Base-by-base conservation (phyloP, 306 rosid species). In the Vachellia pachyceras region DNA sequence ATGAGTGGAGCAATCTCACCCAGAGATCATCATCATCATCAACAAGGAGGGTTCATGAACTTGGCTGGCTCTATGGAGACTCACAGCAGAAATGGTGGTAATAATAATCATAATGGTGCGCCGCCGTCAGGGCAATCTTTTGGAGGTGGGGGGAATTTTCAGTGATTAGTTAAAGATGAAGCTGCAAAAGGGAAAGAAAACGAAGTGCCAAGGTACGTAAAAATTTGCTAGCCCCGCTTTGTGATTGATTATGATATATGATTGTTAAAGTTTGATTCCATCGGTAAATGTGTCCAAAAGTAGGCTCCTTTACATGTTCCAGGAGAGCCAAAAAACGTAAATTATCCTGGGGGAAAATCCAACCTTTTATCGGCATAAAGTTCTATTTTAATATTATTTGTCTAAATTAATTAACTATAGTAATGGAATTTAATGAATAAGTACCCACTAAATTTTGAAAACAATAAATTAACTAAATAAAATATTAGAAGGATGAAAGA, bases 81-180 rank as follows among this genome's bases (percentile, higher is more conserved):
- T 49, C 55, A 86, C 7, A 89, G 88, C 58, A 87, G 83, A 65
- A 86, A 81, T 2, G 33, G 29, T 52, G 23, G 29, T 23, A 18
- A 18, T 9, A 86, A 79, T 7, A 66, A 67, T 54, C 23, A 58
- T 4, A 20, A 55, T 55, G 63, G 13, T 55, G 83, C 84, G 82
- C 84, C 91, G 82, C 85, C 91, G 80, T 83, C 95, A 78, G 82
- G 79, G 39, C 94, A 84, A 76, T 67, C 91, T 73, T 91, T 86
- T 57, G 92, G 94, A 64, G 88, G 87, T n/a, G 85, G 88, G 29
- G 88, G 89, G 79, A 91, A 82, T 80, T 90, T 87, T 86, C 94
- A 93, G 82, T 91, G 54, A 3, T 14, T 23, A 22, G 65, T 22
- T 17, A 50, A 77, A 13, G 15, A 10, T 40, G 36, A 25, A 61